A percentile compares a stretch with the other conserved stretches of the same genome.
phyloP scores from a whole-genome alignment of 2,329 filamentous ascomycete species.

The Triangularia setosa region DNA sequence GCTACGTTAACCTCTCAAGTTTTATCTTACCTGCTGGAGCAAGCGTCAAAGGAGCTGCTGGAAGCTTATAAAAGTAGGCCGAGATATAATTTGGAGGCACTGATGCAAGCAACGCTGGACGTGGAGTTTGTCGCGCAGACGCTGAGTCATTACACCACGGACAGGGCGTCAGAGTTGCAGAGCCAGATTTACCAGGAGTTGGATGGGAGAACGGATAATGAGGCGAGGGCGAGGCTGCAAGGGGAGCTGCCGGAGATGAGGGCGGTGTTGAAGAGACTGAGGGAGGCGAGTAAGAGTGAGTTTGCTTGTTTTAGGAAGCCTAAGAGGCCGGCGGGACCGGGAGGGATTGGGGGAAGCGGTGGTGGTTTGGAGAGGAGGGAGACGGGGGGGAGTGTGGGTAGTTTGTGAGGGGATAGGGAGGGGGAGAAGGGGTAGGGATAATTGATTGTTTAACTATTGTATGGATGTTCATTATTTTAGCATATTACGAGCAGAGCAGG shows the following conservation, averaged over 20 bases:
- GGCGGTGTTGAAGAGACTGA: slow-evolving; percentile 74
- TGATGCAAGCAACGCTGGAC: slow-evolving; percentile 97
- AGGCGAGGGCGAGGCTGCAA: slow-evolving; percentile 75
- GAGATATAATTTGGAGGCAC: slow-evolving; percentile 69
- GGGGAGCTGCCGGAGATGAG: slow-evolving; percentile 88
- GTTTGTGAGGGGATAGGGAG: slow-evolving; percentile 13
- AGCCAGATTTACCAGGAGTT: slow-evolving; percentile 89
- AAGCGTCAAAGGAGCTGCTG: slow-evolving; percentile 75
- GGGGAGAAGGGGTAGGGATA: too few relatives aligned
- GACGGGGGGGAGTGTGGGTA: slow-evolving; percentile 19
- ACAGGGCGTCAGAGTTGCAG: slow-evolving; percentile 75
- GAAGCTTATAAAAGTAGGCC: slow-evolving; percentile 67
- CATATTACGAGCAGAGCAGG: not conserved
- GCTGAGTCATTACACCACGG: slow-evolving; percentile 81
- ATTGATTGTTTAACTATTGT: not conserved
- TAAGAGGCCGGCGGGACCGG: slow-evolving; percentile 38
- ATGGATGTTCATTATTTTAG: not conserved
- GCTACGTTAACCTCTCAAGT: slow-evolving; percentile 74
- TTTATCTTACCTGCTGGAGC: slow-evolving; percentile 80
- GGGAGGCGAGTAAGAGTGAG: slow-evolving; percentile 77
- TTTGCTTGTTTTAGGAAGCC: slow-evolving; percentile 80
- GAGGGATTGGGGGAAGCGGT: too few relatives aligned
- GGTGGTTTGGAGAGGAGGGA: slow-evolving; percentile 21
- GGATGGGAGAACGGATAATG: slow-evolving; percentile 83
- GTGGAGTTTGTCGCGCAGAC: slow-evolving; percentile 97